Evolutionary conservation across 768 basidiomycete genomes (phyloP), one percentile per base, ranked within the genome.

Genomic region (Mycena capillaripes): DNA sequence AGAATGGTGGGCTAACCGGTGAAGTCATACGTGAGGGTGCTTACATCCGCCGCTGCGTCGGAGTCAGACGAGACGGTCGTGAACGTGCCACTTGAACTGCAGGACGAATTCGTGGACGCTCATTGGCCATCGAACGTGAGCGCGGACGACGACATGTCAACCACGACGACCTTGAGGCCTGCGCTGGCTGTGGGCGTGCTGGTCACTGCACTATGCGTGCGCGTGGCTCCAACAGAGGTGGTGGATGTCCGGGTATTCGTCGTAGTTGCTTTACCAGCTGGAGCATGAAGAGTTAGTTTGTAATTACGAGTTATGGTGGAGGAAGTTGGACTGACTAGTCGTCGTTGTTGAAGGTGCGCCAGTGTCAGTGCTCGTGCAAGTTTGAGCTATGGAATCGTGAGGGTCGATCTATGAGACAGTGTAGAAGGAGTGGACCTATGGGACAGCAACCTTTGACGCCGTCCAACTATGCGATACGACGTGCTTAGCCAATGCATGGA

Each of bases 361-460:
- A 2, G 32, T 27, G 38, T 61, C 16, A n/a, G n/a, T n/a, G n/a
- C n/a, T n/a, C n/a, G n/a, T n/a, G n/a, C n/a, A n/a, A n/a, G n/a
- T n/a, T n/a, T n/a, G n/a, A n/a, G n/a, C n/a, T n/a, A n/a, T n/a
- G n/a, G n/a, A n/a, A n/a, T n/a, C n/a, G n/a, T n/a, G n/a, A n/a
- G n/a, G n/a, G n/a, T n/a, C n/a, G n/a, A n/a, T n/a, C n/a, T n/a
- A n/a, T n/a, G n/a, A n/a, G n/a, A n/a, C n/a, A n/a, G n/a, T n/a
- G n/a, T n/a, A n/a, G n/a, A n/a, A n/a, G n/a, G n/a, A n/a, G n/a
- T n/a, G n/a, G n/a, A 42, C 71, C 71, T n/a, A 40, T 59, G 27
- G 71, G 71, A 55, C 71, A 72, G 27, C 71, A 72, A 17, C 71
- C 71, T 25, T 34, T 68, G 27, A 48, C 27, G 23, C 71, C 71